phyloP scores from a whole-genome alignment of 148 eudicot species.

The Cornus kousa region DNA sequence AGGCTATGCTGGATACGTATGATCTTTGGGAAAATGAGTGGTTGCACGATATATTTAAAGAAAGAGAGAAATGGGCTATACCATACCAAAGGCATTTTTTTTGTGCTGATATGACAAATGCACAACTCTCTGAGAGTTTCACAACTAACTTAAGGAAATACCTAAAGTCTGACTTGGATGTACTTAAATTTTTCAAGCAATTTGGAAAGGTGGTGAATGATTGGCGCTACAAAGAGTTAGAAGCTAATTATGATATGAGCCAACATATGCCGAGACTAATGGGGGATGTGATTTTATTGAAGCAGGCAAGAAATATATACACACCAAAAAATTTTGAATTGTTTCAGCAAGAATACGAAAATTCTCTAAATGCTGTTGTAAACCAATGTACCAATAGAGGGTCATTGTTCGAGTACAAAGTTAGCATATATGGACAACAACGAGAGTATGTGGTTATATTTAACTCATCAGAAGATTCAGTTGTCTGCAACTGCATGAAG shows the following conservation, averaged over 20 bases:
- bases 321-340: constrained; percentile 27
- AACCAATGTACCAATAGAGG: constrained; percentile 11
- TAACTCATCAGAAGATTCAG: constrained; percentile 11
- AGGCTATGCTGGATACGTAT: constrained; percentile 14
- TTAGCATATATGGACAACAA: constrained; percentile 11
- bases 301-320: constrained; percentile 18
- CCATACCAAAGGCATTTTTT: constrained; percentile 20
- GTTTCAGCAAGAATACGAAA: constrained; percentile 32
- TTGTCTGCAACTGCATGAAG: constrained; percentile 29
- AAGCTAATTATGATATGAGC: constrained; percentile 22
- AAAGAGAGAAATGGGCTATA: constrained; percentile 33
- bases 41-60: constrained; percentile 18
- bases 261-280: constrained; percentile 25
- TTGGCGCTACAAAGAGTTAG: constrained; percentile 25
- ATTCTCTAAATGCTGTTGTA: constrained; percentile 18
- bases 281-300: constrained; percentile 25
- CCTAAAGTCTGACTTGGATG: constrained; percentile 18
- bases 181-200: constrained; percentile 23
- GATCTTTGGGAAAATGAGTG: constrained; percentile 18
- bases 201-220: constrained; percentile 26
- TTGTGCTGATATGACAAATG: constrained; percentile 23
- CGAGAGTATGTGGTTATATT: constrained; percentile 20
- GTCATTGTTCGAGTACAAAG: constrained; percentile 13
- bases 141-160: constrained; percentile 21
- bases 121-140: constrained; percentile 24